Base-by-base conservation (phyloP, 2,329 filamentous ascomycete species). In the Diaporthe vexans region DNA sequence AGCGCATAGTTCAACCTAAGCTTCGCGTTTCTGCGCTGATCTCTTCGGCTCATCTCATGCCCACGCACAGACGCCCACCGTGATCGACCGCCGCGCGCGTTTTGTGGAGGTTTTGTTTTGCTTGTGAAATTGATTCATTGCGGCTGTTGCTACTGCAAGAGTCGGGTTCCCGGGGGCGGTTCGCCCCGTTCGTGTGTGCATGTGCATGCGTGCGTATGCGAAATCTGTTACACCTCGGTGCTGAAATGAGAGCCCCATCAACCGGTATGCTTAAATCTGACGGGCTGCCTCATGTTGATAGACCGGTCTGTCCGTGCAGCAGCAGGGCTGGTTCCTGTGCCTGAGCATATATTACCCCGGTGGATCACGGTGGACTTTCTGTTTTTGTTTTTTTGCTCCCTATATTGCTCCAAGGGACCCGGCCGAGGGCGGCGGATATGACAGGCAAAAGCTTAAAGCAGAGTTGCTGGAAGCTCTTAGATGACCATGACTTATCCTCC, bases 11-110 rank as follows among this genome's bases (percentile, higher is more conserved):
- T 68, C 33, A 68, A 54, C 63, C 48, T 54, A 68, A 68, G 63
- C 48, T 54, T 40, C 63, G 63, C 33, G 21, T 40, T 52, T 68
- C 48, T 68, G 13, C 63, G 63, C 63, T 67, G 63, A 52, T 67
- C 46, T 67, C 29, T 52, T 52, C 46, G 63, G 63, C 63, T 37
- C 63, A 67, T 67, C 29, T 67, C 9, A 26, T 52, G 46, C 46
- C 40, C 63, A 67, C 63, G 29, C 59, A 48, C 63, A 67, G 63
- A 51, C n/a, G 46, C 46, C 40, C 63, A 11, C 33, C 21, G n/a
- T 68, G 63, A 54, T 54, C 48, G 63, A 54, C 63, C 63, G 48
- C 48, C 63, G 61, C 63, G 63, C 48, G 63, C 63, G 48, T 52
- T 21, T 33, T 46, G 46, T 67, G 63, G 61, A 52, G 63, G 33